Base-by-base conservation (phyloP, 163 green algal genomes). In the Chlorella variabilis region DNA sequence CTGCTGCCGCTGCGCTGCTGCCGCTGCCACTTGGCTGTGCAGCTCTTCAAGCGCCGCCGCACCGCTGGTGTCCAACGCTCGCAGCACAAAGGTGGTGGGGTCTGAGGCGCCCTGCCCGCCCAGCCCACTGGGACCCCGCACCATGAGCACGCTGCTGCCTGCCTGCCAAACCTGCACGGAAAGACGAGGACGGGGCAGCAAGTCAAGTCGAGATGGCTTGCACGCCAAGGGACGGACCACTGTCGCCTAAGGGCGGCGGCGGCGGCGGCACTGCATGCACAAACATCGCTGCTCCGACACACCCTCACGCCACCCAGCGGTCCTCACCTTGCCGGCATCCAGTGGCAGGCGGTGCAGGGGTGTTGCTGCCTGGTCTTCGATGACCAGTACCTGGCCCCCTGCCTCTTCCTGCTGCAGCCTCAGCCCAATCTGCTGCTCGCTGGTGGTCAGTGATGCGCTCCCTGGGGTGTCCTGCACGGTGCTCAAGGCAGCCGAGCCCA, bases 151-250 rank as follows among this genome's bases (percentile, higher is more conserved):
- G 33, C 34, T 49, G 13, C 31, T 49, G 59, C 75, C 45, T 49
- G 59, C 75, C 15, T 70, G 76, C 76, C 62, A 82, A 2, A 75
- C 51, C 76, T 75, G 75, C 58, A 62, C 33, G 33, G 29, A 48
- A 31, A 20, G 25, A 23, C 29, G 58, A 15, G 45, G 45, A 15
- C 11, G 45, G 45, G 11, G 45, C 45, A 15, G 11, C 15, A 54
- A 54, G n/a, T n/a, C 45, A 11, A 54, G 45, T 15, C 11, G 15
- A 15, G 45, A 11, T 54, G 45, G 11, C 45, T 54, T 11, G 45
- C 11, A 15, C n/a, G 9, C 8, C 4, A 27, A 67, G n/a, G 3
- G 17, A 27, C 8, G 4, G n/a, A 20, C 59, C 38, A 7, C n/a
- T 38, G 8, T 15, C 8, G 59, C 29, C 18, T 67, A 27, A 17